Evolutionary conservation across 345 rosid genomes (phyloP), one percentile per base, ranked within the genome.

Genomic region (Citrus mangshanensis): DNA sequence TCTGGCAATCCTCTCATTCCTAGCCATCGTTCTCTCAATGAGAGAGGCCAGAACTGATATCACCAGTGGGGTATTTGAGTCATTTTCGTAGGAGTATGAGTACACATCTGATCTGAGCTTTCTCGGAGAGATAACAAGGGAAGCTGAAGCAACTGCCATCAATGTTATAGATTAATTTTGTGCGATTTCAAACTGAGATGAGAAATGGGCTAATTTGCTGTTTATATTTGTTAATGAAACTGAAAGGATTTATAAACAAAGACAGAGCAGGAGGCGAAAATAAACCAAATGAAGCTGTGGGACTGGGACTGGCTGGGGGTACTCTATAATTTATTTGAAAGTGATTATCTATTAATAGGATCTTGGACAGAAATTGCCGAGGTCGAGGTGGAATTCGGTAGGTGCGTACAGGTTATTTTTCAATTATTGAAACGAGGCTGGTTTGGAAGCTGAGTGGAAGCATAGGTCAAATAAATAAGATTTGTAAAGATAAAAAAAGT

Each of bases 101-200:
- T 91, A 91, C 2, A 94, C 89, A 81, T 93, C 98, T 40, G 95
- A 91, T 75, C 97, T 92, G 81, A 94, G 98, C 80, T 87, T 91
- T 68, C 93, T 87, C 0, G 95, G 98, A 68, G 98, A 93, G 73
- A 94, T 93, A 54, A 77, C 70, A 9, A 80, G 65, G 46, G 85
- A 81, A 19, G 91, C 86, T 62, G 90, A 81, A 42, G 86, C 89
- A 90, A 86, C 83, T 7, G 61, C 63, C 14, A 46, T 46, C 4
- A 13, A 46, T 46, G 3, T 46, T 46, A 13, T 12, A 46, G 51
- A 13, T 13, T 46, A 1, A 30, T 74, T 76, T 61, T 24, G 7
- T 68, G 54, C 30, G n/a, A 4, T 27, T 27, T 3, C 63, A 10
- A 13, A 12, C 46, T 71, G 14, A 40, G 21, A 18, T 68, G 80